These are phyloP conservation scores for Calonectria montana DNA, from an alignment of 2,329 filamentous ascomycete genomes.

Conservation along the genomic window DNA sequence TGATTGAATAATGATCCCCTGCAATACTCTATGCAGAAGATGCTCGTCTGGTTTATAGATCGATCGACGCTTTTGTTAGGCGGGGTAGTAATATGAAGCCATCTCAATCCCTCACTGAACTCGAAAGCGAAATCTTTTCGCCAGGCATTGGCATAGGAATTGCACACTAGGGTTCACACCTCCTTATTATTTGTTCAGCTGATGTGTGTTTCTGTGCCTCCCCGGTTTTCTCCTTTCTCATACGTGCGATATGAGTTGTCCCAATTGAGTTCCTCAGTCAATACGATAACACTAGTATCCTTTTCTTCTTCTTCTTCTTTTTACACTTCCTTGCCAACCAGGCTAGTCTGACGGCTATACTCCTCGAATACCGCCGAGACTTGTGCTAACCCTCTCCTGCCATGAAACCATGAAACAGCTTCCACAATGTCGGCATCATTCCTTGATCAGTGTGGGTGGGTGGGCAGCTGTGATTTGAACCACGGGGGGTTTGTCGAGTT, in stretches of 20 bases:
- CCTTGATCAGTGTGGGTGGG: background rate
- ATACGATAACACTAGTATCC: background rate
- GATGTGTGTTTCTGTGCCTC: background rate
- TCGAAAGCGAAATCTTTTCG: background rate
- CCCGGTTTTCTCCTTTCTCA: background rate
- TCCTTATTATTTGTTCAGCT: background rate
- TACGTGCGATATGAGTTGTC: background rate
- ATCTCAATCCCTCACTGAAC: background rate
- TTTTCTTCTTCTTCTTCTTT: background rate
- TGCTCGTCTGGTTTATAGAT: background rate
- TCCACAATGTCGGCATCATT: background rate
- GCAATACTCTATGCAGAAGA: background rate
- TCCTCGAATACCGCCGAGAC: background rate
- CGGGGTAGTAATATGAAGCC: background rate
- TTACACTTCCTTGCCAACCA: background rate
- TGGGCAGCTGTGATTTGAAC: background rate
- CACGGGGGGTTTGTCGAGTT: background rate
- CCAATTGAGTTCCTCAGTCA: background rate
- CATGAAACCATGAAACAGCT: slow-evolving; percentile 5
- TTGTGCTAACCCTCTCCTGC: background rate
- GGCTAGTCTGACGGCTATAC: background rate
- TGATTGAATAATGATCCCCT: background rate
- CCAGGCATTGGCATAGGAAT: background rate
- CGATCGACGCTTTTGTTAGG: background rate
- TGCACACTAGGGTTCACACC: background rate